Evolutionary conservation across 2,329 filamentous ascomycete species (phyloP).

Genomic region (Hypomyces rosellus): DNA sequence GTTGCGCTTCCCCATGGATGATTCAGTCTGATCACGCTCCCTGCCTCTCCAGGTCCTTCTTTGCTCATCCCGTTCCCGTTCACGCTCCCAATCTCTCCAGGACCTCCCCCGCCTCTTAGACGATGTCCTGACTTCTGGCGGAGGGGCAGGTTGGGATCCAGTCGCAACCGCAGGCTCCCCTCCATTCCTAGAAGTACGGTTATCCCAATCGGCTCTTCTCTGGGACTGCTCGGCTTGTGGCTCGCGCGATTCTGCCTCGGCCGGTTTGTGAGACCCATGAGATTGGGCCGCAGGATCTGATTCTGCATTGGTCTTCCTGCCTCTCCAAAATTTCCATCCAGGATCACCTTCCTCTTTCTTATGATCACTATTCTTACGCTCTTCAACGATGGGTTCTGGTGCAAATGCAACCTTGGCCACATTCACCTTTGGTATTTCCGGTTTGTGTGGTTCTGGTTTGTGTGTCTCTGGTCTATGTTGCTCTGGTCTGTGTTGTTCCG

Average conservation of each 20-base stretch:
- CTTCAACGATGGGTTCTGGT: not conserved
- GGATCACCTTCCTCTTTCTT: not conserved
- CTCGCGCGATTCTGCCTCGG: not conserved
- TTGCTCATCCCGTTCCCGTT: not conserved
- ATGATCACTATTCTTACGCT: not conserved
- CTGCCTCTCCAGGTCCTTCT: not conserved
- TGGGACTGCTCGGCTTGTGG: not conserved
- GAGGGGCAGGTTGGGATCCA: too few species aligned
- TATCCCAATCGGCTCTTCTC: not conserved
- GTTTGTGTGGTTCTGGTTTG: not conserved
- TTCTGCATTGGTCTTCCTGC: not conserved
- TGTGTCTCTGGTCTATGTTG: not conserved
- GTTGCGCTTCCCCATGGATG: not conserved
- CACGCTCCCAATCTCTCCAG: not conserved
- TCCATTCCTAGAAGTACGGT: not conserved
- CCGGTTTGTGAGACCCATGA: not conserved
- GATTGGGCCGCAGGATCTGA: not conserved
- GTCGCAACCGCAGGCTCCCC: not conserved
- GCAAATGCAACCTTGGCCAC: not conserved
- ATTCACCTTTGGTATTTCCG: not conserved
- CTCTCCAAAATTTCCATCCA: not conserved
- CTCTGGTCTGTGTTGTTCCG: not conserved
- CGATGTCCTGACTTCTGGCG: not conserved
- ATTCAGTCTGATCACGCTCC: not conserved
- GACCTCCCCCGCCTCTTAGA: not conserved